Percentiles rank a stretch among this genome's conserved stretches.
Conservation (phyloP, 1,139 yeast species). For the Neolecta irregularis region DNA sequence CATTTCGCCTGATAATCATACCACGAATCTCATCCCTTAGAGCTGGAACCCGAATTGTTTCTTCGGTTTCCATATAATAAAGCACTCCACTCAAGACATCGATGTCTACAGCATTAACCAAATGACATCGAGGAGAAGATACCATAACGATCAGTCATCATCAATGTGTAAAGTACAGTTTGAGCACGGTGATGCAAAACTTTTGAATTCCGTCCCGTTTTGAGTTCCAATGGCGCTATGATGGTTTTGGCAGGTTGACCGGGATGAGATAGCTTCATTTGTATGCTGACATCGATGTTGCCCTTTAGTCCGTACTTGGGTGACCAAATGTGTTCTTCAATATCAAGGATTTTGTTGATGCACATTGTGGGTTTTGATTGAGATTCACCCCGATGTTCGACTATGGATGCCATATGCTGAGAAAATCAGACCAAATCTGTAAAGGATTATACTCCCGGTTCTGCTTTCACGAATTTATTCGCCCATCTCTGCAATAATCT, state of each 20-base stretch:
- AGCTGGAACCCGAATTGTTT: slow-evolving; percentile 32
- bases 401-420: slow-evolving; percentile 2
- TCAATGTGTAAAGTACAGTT: slow-evolving; percentile 64
- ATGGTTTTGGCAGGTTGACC: slow-evolving; percentile 20
- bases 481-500: slow-evolving; percentile 55
- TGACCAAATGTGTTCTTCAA: slow-evolving; percentile 86
- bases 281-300: slow-evolving; percentile 72
- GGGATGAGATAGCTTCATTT: slow-evolving; percentile 30
- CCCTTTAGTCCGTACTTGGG: slow-evolving; percentile 89
- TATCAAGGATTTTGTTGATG: slow-evolving; percentile 53
- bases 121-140: neutral
- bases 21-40: slow-evolving; percentile 40
- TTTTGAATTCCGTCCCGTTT: slow-evolving; percentile 51
- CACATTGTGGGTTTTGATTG: slow-evolving; percentile 20
- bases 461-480: slow-evolving; percentile 27
- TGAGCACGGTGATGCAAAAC: slow-evolving; percentile 70
- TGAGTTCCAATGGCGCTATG: slow-evolving; percentile 59
- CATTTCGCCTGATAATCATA: slow-evolving; percentile 55
- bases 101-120: slow-evolving; percentile 25
- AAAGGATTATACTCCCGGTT: slow-evolving; percentile 16
- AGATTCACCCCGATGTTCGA: neutral
- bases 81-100: slow-evolving; percentile 51
- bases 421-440: slow-evolving; percentile 3
- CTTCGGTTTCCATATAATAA: slow-evolving; percentile 53
- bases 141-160: slow-evolving; percentile 60